Evolutionary conservation across 345 rosid species (phyloP), one percentile per base, ranked within the genome.

Genomic region (Populus nigra): DNA sequence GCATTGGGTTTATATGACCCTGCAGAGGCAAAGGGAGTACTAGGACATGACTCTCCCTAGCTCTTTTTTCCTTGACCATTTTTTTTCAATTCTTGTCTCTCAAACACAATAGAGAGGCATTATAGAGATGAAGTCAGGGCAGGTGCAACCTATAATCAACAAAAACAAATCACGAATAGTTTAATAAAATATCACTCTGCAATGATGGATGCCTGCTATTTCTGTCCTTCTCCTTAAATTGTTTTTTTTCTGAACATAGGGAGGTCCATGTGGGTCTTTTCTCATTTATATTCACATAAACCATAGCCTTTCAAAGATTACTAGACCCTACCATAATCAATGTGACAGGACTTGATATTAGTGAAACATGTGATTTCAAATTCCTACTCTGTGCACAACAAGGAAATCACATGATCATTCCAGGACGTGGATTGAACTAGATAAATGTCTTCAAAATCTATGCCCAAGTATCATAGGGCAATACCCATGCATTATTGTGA

Each of bases 1-100:
- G 72, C 76, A 84, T 77, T 3, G 86, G 86, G 81, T 80, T 84
- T 20, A 83, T 69, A 61, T 83, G 86, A 25, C 86, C 86, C 39
- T 80, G 84, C 5, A n/a, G n/a, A 2, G 79, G 81, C 50, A 73
- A 70, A 1, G 86, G 75, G 38, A 84, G 16, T 1, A 75, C 78
- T 12, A 80, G 53, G 17, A 80, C 76, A 27, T 80, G 82, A 7
- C 65, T 39, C 61, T 35, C 35, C 16, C 13, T 8, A 3, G 23
- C 36, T 41, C 68, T 61, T 61, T 17, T 16, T 1, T 38, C 53
- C 57, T 18, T 59, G 23, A 4, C 59, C 68, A 71, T 53, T 53
- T 20, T 53, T 33, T 7, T 53, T 53, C 59, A 53, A 20, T 53
- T 53, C 59, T 53, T 20, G 59, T 53, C 59, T 20, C 59, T 5